A percentile compares a stretch with the other conserved stretches of the same genome.
Evolutionary conservation across 495 filamentous ascomycete genomes (phyloP).

Genomic region (Venustampulla echinocandica): DNA sequence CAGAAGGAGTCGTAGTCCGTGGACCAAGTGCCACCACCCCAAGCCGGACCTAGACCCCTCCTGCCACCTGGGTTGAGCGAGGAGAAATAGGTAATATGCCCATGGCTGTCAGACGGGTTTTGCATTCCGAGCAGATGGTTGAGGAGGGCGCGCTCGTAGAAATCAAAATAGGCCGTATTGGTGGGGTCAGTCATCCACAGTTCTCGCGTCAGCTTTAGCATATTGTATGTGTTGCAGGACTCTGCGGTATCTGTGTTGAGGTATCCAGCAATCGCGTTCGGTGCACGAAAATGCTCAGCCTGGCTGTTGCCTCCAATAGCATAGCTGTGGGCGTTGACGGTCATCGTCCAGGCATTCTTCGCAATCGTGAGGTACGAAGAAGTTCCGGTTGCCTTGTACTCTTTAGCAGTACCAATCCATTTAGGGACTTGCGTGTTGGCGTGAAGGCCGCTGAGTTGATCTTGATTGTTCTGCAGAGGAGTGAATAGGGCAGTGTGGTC

Average conservation of each 20-base stretch:
- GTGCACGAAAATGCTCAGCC: constrained; percentile 30
- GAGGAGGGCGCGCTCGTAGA: constrained; percentile 30
- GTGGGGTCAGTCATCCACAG: constrained; percentile 24
- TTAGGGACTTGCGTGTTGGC: constrained; percentile 35
- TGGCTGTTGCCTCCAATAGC: constrained; percentile 35
- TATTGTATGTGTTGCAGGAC: constrained; percentile 33
- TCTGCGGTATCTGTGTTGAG: constrained; percentile 28
- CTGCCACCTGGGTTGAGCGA: constrained; percentile 27
- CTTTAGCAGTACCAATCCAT: constrained; percentile 29
- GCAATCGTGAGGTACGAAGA: constrained; percentile 27
- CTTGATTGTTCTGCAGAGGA: constrained; percentile 26
- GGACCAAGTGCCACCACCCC: constrained; percentile 27
- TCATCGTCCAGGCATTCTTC: constrained; percentile 29
- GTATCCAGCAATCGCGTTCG: constrained; percentile 27
- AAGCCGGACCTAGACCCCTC: constrained; percentile 22
- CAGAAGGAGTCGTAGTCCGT: constrained; percentile 27
- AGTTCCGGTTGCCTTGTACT: constrained; percentile 28
- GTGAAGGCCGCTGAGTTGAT: constrained; percentile 30
- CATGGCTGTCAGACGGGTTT: constrained; percentile 25
- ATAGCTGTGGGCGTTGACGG: constrained; percentile 27
- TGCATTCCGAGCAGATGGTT: constrained; percentile 32
- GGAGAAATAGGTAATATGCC: constrained; percentile 33
- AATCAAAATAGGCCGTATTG: constrained; percentile 31
- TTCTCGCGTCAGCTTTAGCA: constrained; percentile 34
- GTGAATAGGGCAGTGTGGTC: constrained; percentile 30